Conservation (phyloP, 2,329 filamentous ascomycete genomes). For the Gnomoniopsis sp. region DNA sequence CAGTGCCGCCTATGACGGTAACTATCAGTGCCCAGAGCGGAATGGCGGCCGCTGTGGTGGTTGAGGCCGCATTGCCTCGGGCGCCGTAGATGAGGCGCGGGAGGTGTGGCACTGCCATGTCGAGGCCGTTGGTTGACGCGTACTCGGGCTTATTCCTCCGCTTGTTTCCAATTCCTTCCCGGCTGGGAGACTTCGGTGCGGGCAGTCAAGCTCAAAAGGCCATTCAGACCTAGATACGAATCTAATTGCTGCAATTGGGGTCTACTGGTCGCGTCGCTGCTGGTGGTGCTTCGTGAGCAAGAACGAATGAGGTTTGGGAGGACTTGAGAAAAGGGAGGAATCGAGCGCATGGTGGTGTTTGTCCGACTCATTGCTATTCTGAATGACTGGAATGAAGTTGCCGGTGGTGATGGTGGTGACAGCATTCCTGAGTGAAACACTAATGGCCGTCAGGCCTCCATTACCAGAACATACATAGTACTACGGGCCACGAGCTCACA, state of each 20-base stretch:
- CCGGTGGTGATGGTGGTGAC: constrained; percentile 2
- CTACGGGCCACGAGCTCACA: not conserved
- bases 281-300: not conserved
- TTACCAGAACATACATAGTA: too few species aligned
- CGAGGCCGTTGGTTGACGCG: too few species aligned
- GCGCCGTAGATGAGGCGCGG: not conserved
- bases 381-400: constrained; percentile 16
- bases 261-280: too few species aligned
- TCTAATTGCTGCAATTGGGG: not conserved
- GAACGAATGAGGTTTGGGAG: too few species aligned
- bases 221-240: not conserved
- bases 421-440: constrained; percentile 13
- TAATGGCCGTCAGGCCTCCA: too few species aligned
- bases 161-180: too few species aligned
- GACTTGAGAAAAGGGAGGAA: not conserved
- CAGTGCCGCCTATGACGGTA: constrained; percentile 45
- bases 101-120: not conserved
- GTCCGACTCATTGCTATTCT: not conserved
- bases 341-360: not conserved
- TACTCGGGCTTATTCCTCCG: too few species aligned
- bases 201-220: too few species aligned
- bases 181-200: too few species aligned
- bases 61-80: not conserved
- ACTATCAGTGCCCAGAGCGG: constrained; percentile 36
- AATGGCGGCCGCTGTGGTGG: constrained; percentile 14